Evolutionary conservation across 768 basidiomycete species (phyloP).

Genomic region (Boletus bicolor): DNA sequence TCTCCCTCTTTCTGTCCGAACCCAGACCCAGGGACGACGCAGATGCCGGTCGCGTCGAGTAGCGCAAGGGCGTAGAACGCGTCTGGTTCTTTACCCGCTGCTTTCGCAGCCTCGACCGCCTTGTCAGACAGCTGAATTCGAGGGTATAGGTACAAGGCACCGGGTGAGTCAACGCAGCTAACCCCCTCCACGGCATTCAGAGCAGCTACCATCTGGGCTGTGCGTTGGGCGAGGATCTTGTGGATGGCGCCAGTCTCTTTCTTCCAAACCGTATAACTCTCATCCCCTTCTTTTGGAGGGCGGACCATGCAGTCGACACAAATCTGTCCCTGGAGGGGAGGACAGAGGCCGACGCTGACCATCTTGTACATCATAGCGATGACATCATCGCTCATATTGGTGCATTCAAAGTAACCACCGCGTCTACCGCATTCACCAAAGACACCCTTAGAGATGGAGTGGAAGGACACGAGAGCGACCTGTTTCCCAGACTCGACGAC

Average conservation of each 20-base stretch:
- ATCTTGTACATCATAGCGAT: slow-evolving; percentile 94
- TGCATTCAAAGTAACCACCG: slow-evolving; percentile 94
- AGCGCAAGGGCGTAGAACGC: slow-evolving; percentile 83
- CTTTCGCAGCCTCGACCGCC: slow-evolving; percentile 70
- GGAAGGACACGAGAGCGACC: slow-evolving; percentile 89
- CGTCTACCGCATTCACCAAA: slow-evolving; percentile 96
- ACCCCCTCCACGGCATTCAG: slow-evolving; percentile 85
- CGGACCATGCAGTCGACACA: slow-evolving; percentile 94
- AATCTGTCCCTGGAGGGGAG: slow-evolving; percentile 87
- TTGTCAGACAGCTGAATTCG: slow-evolving; percentile 68
- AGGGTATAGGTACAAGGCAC: slow-evolving; percentile 93
- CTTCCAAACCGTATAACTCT: slow-evolving; percentile 77
- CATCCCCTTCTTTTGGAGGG: slow-evolving; percentile 73
- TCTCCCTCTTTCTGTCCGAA: slow-evolving; percentile 93
- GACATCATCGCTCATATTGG: slow-evolving; percentile 75
- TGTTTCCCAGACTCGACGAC: slow-evolving; percentile 59
- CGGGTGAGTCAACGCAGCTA: slow-evolving; percentile 84
- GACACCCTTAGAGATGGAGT: slow-evolving; percentile 96
- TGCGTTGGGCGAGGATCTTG: slow-evolving; percentile 66
- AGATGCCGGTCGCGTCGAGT: slow-evolving; percentile 88
- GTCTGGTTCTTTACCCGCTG: slow-evolving; percentile 78
- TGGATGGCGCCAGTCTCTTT: slow-evolving; percentile 82
- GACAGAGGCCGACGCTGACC: slow-evolving; percentile 86
- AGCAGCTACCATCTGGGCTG: slow-evolving; percentile 67
- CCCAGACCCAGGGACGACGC: slow-evolving; percentile 89